These are phyloP conservation scores for Baeospora myosura DNA, from an alignment of 1,284 basidiomycete genomes.

Conservation along the genomic window DNA sequence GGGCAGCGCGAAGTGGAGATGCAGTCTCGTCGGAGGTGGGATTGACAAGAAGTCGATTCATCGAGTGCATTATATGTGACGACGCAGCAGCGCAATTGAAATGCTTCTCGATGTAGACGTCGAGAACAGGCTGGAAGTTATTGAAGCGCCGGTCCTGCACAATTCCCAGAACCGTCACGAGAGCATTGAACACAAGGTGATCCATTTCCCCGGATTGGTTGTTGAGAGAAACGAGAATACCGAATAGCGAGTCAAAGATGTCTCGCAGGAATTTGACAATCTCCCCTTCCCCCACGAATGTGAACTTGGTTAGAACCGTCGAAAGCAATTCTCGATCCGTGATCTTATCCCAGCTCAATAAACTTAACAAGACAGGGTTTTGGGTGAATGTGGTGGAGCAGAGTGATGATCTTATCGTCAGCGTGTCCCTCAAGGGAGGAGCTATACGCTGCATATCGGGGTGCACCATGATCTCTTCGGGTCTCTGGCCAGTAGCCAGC, in stretches of 20 bases:
- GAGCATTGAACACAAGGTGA: slow-evolving; percentile 80
- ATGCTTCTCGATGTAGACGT: slow-evolving; percentile 88
- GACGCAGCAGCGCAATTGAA: slow-evolving; percentile 77
- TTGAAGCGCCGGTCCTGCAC: slow-evolving; percentile 93
- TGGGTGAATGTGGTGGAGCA: slow-evolving; percentile 93
- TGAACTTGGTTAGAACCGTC: slow-evolving; percentile 77
- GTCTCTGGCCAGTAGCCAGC: slow-evolving; percentile 44
- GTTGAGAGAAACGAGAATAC: slow-evolving; percentile 70
- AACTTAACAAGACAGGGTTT: slow-evolving; percentile 76
- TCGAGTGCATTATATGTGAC: slow-evolving; percentile 77
- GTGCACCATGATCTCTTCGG: slow-evolving; percentile 54
- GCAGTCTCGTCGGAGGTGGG: slow-evolving; percentile 73
- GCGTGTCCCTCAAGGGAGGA: slow-evolving; percentile 67
- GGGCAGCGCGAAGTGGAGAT: slow-evolving; percentile 73
- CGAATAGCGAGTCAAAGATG: slow-evolving; percentile 92
- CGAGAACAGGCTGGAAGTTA: slow-evolving; percentile 89
- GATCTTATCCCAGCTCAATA: slow-evolving; percentile 80
- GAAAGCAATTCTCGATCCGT: slow-evolving; percentile 62
- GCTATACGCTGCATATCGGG: slow-evolving; percentile 60
- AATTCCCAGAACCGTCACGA: slow-evolving; percentile 86
- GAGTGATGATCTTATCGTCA: slow-evolving; percentile 82
- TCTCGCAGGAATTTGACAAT: slow-evolving; percentile 92
- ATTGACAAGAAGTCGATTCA: slow-evolving; percentile 76
- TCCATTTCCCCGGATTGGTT: slow-evolving; percentile 81
- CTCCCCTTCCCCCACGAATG: slow-evolving; percentile 87